Conservation (phyloP, 176 grass and related monocot genomes). For the Phoenix roebelenii region DNA sequence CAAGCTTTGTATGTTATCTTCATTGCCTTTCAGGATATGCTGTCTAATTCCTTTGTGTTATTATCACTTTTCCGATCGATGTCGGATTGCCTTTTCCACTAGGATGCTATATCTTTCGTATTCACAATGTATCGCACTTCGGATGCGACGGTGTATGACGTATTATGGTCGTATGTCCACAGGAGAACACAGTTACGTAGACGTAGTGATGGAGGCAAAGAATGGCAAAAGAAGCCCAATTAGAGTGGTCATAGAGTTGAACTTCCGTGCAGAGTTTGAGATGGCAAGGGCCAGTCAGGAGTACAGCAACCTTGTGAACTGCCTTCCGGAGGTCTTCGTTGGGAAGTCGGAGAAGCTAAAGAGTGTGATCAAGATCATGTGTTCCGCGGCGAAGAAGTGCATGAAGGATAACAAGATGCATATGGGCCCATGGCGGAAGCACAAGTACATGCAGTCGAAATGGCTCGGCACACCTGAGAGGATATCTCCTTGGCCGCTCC, state of each 20-base stretch:
- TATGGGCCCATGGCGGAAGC: slow-evolving; percentile 77
- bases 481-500: slow-evolving; percentile 4
- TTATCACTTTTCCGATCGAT: too few species aligned
- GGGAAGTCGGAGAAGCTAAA: slow-evolving; percentile 44
- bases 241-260: slow-evolving; percentile 44
- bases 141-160: too few species aligned
- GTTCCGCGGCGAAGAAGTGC: slow-evolving; percentile 55
- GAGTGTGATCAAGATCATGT: slow-evolving; percentile 46
- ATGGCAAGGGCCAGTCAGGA: slow-evolving; percentile 40
- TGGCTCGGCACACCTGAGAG: slow-evolving; percentile 58
- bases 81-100: too few species aligned
- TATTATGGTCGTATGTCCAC: background rate
- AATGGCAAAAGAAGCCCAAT: slow-evolving; percentile 33
- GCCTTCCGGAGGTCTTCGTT: slow-evolving; percentile 59
- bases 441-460: slow-evolving; percentile 92
- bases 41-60: too few species aligned
- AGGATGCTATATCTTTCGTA: too few species aligned
- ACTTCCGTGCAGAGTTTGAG: slow-evolving; percentile 60
- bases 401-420: slow-evolving; percentile 68
- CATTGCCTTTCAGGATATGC: too few species aligned
- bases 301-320: slow-evolving; percentile 42
- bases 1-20: too few species aligned
- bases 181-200: slow-evolving; percentile 65
- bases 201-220: slow-evolving; percentile 39
- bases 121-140: too few species aligned